These are phyloP conservation scores for Agroathelia rolfsii DNA, from an alignment of 1,284 basidiomycete species.

Conservation along the genomic window DNA sequence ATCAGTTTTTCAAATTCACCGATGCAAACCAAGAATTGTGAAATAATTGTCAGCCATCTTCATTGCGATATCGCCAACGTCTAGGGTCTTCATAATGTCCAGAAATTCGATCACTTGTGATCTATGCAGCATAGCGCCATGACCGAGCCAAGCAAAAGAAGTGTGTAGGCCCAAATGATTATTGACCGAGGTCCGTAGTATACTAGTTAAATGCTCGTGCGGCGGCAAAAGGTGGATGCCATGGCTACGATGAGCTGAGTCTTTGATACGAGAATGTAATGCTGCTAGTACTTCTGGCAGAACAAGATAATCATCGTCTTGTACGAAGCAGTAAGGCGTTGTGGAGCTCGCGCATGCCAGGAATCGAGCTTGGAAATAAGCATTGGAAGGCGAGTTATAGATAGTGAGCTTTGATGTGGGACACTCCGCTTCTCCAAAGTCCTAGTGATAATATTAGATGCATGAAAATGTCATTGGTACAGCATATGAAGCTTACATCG, in stretches of 20 bases:
- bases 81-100: slow-evolving; percentile 31
- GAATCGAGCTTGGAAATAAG: slow-evolving; percentile 59
- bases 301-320: slow-evolving; percentile 66
- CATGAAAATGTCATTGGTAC: no score
- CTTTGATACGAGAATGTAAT: slow-evolving; percentile 30
- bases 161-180: slow-evolving; percentile 33
- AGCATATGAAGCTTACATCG: background rate
- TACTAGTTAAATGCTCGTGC: slow-evolving; percentile 47
- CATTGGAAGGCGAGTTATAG: slow-evolving; percentile 46
- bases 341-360: slow-evolving; percentile 43
- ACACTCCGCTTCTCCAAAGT: slow-evolving; percentile 37
- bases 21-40: slow-evolving; percentile 46
- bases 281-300: slow-evolving; percentile 43
- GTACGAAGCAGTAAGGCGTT: slow-evolving; percentile 53
- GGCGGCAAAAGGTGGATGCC: slow-evolving; percentile 50
- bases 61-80: slow-evolving; percentile 37
- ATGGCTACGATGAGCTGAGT: slow-evolving; percentile 12
- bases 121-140: slow-evolving; percentile 45
- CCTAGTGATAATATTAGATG: slow-evolving; percentile 22
- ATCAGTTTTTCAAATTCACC: no score
- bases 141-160: slow-evolving; percentile 57
- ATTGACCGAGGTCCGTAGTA: slow-evolving; percentile 25
- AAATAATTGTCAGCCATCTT: slow-evolving; percentile 69
- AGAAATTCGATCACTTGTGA: slow-evolving; percentile 38
- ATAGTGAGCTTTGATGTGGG: slow-evolving; percentile 35